These are phyloP conservation scores for Betula pendula DNA, from an alignment of 306 rosid species.

Conservation along the genomic window DNA sequence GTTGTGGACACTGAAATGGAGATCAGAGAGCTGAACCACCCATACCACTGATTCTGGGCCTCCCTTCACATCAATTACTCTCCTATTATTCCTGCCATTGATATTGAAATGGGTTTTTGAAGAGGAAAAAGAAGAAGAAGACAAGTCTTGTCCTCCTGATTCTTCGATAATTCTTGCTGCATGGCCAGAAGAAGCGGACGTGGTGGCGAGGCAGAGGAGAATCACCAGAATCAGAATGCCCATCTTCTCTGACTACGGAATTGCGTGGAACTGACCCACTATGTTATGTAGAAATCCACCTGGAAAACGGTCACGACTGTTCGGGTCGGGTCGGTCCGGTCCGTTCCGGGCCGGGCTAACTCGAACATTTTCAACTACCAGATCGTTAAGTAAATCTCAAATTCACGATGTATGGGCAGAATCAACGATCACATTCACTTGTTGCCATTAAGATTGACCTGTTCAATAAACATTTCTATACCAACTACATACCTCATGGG, in stretches of 20 bases:
- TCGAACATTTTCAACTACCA: no score
- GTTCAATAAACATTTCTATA: no score
- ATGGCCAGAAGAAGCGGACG: neutral
- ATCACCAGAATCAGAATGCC: constrained; percentile 1
- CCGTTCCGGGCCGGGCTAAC: no score
- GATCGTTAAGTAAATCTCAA: no score
- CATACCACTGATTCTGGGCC: constrained; percentile 68
- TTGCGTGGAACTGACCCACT: neutral
- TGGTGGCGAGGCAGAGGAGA: constrained; percentile 1
- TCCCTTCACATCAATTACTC: constrained; percentile 43
- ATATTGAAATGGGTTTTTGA: neutral
- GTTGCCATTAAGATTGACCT: no score
- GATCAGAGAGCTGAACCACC: constrained; percentile 96
- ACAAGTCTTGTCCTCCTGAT: neutral
- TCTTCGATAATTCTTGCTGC: neutral
- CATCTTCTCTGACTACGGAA: constrained; percentile 8
- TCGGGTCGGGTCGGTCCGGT: no score
- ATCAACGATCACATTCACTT: no score
- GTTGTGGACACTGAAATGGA: constrained; percentile 91
- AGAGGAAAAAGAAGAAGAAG: neutral
- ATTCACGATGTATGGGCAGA: no score
- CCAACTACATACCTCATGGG: no score
- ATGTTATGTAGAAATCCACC: neutral
- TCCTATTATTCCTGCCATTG: neutral
- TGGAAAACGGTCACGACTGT: neutral